These are phyloP conservation scores for Xylaria intraflava DNA, from an alignment of 495 filamentous ascomycete genomes.

Conservation along the genomic window DNA sequence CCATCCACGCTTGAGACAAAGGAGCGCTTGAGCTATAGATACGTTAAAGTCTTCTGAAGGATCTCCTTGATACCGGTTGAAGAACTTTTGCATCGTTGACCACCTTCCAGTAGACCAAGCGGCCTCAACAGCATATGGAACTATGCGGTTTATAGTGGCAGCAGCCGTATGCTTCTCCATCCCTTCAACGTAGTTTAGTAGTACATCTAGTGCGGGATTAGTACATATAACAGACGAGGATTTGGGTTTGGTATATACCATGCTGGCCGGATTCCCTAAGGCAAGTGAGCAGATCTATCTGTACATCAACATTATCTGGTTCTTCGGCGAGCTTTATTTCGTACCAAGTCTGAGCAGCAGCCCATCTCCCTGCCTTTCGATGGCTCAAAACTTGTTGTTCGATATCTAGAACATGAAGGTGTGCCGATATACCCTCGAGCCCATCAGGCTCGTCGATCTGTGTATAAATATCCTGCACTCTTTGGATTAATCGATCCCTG, in stretches of 20 bases:
- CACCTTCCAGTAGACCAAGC: constrained; percentile 83
- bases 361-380: constrained; percentile 90
- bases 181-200: constrained; percentile 76
- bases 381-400: constrained; percentile 91
- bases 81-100: constrained; percentile 65
- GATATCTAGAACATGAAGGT: constrained; percentile 72
- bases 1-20: constrained; percentile 53
- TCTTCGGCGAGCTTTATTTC: constrained; percentile 75
- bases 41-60: constrained; percentile 73
- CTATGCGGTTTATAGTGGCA: constrained; percentile 48
- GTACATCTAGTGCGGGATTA: constrained; percentile 53
- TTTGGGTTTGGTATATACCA: constrained; percentile 45
- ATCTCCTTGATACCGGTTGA: constrained; percentile 43
- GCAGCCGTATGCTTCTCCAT: constrained; percentile 49
- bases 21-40: constrained; percentile 65
- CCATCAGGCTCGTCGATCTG: constrained; percentile 97
- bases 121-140: constrained; percentile 82
- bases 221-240: constrained; percentile 1
- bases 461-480: constrained; percentile 86
- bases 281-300: constrained; percentile 79
- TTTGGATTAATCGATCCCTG: constrained; percentile 57
- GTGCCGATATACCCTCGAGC: constrained; percentile 85
- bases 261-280: constrained; percentile 89
- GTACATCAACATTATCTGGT: constrained; percentile 67
- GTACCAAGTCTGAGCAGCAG: constrained; percentile 97